These are phyloP conservation scores for Trichoderma breve DNA, from an alignment of 2,329 filamentous ascomycete species.

Conservation along the genomic window DNA sequence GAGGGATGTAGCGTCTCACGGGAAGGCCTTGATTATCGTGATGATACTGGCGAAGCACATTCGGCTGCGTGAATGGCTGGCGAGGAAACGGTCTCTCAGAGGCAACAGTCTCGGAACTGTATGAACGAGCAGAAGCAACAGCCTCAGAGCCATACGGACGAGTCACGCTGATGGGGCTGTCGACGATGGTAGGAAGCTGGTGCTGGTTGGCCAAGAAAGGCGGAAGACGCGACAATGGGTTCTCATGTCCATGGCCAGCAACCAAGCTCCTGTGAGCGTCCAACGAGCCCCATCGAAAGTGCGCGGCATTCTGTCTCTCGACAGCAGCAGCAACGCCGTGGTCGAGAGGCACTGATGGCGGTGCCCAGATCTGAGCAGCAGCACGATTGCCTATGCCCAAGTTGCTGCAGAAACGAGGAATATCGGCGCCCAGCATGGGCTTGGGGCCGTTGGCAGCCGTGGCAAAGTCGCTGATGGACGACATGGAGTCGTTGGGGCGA, in stretches of 20 bases:
- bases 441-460: not conserved
- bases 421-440: not conserved
- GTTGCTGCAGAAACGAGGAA: not conserved
- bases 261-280: not conserved
- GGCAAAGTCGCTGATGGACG: not conserved
- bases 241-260: not conserved
- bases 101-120: not conserved
- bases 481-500: not conserved
- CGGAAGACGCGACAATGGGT: not conserved
- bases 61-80: not conserved
- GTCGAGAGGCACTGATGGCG: not conserved
- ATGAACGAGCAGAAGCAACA: not conserved
- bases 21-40: not conserved
- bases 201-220: not conserved
- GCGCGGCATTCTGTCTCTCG: not conserved
- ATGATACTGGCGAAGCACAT: not conserved
- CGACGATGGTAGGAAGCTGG: not conserved
- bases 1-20: not conserved
- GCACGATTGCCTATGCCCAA: not conserved
- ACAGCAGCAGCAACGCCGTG: not conserved
- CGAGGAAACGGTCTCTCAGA: not conserved
- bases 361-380: constrained; percentile 1
- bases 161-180: not conserved
- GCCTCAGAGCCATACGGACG: not conserved
- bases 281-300: constrained; percentile 7